Evolutionary conservation across 345 rosid genomes (phyloP).

Genomic region (Boechera divaricarpa): DNA sequence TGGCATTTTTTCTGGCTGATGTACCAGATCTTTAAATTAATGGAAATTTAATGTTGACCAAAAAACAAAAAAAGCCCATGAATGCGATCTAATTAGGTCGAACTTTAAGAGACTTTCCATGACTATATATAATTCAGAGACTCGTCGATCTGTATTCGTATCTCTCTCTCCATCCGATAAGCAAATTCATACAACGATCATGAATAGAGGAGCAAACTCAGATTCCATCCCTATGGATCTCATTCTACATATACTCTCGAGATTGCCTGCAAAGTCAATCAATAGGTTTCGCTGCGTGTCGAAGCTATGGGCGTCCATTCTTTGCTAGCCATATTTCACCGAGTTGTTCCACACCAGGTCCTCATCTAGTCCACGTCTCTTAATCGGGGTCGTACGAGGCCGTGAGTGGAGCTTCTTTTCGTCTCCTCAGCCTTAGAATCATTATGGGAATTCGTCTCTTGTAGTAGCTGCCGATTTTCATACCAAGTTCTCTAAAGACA

Average conservation of each 20-base stretch:
- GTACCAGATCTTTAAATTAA: too few species aligned
- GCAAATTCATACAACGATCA: neutral
- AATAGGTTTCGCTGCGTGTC: too few species aligned
- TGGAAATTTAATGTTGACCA: too few species aligned
- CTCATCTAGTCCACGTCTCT: slow-evolving; percentile 1
- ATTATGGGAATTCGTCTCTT: neutral
- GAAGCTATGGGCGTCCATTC: neutral
- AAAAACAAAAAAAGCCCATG: too few species aligned
- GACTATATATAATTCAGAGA: too few species aligned
- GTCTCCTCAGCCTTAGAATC: neutral
- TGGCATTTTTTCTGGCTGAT: too few species aligned
- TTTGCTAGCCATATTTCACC: neutral
- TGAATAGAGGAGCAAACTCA: neutral
- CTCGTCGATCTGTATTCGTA: too few species aligned
- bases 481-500: neutral
- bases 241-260: neutral
- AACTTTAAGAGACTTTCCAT: too few species aligned
- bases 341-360: neutral
- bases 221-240: neutral
- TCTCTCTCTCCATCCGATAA: neutral
- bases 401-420: neutral
- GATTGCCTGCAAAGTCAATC: neutral
- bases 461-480: neutral
- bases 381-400: neutral
- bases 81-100: too few species aligned